Base-by-base conservation (phyloP, 257 asterid genomes). In the Salvia miltiorrhiza region DNA sequence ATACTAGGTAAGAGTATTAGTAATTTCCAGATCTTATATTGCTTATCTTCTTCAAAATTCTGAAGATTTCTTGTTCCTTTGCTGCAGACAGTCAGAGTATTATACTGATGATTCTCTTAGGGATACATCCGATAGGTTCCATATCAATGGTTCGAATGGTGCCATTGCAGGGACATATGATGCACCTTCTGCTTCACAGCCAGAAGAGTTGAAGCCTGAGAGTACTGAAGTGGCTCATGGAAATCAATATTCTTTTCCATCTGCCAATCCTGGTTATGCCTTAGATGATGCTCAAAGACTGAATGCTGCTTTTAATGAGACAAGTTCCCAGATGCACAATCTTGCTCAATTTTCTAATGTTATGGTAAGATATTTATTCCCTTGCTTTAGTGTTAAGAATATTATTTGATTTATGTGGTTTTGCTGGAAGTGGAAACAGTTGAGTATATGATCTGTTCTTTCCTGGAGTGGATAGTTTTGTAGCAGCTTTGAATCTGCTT, bases 71-170 rank as follows among this genome's bases (percentile, higher is more conserved):
- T 70, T 65, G n/a, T 63, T 63, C 24, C 37, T 49, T 69, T 76
- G 24, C 47, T 70, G 84, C 95, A 92, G 96, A 66, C 85, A 76
- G 75, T 69, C 88, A 0, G 94, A 87, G 63, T 86, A 84, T 76
- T 89, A 83, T 75, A 83, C 71, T 8, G 94, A 86, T 4, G 92
- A 86, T 66, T 79, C 90, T 16, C 75, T 79, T 61, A 72, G 83
- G 56, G 81, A 79, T 78, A 70, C 89, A 26, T 63, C 90, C 19
- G 90, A 84, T 71, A 82, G 78, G 60, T 84, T 63, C 70, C 84
- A 76, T 67, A 74, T 83, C 69, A 71, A 83, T 71, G 81, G 77
- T 73, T 79, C 78, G 23, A 71, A 84, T 76, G 82, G 79, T 78
- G 81, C 78, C 40, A 69, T 44, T 74, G 70, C 72, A n/a, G 90